Evolutionary conservation across 148 eudicot genomes (phyloP).

Genomic region (Vaccinium macrocarpon): DNA sequence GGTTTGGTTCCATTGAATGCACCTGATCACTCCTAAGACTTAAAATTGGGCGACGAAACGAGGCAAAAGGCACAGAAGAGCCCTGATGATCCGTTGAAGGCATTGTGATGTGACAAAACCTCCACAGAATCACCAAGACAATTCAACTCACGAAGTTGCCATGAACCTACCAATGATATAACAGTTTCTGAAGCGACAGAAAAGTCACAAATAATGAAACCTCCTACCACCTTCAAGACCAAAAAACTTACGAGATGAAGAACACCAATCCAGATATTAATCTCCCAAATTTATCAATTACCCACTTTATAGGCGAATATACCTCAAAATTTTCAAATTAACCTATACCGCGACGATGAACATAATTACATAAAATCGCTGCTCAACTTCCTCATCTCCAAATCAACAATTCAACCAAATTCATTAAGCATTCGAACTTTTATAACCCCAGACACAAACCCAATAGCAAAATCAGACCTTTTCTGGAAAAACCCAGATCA

Average conservation of each 20-base stretch:
- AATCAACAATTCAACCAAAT: neutral
- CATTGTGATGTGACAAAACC: slow-evolving; percentile 32
- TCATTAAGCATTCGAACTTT: neutral
- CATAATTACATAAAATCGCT: neutral
- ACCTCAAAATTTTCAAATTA: neutral
- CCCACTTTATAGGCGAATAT: neutral
- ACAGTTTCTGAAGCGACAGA: neutral
- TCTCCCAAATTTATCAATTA: neutral
- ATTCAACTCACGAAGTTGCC: slow-evolving; percentile 14
- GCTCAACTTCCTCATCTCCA: neutral
- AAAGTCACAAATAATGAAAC: neutral
- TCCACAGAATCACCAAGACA: slow-evolving; percentile 28
- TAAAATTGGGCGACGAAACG: slow-evolving; percentile 46
- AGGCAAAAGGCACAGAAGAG: slow-evolving; percentile 39
- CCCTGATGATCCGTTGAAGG: slow-evolving; percentile 41
- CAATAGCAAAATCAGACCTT: neutral
- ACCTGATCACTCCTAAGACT: slow-evolving; percentile 40
- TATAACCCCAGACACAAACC: neutral
- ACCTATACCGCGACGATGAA: neutral
- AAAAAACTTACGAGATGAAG: neutral
- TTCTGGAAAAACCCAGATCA: neutral
- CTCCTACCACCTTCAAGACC: neutral
- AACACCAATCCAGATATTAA: neutral
- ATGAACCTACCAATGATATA: neutral
- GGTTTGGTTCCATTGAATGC: slow-evolving; percentile 39